phyloP scores from a whole-genome alignment of 2,329 filamentous ascomycete species.

The Monosporascus sp. region DNA sequence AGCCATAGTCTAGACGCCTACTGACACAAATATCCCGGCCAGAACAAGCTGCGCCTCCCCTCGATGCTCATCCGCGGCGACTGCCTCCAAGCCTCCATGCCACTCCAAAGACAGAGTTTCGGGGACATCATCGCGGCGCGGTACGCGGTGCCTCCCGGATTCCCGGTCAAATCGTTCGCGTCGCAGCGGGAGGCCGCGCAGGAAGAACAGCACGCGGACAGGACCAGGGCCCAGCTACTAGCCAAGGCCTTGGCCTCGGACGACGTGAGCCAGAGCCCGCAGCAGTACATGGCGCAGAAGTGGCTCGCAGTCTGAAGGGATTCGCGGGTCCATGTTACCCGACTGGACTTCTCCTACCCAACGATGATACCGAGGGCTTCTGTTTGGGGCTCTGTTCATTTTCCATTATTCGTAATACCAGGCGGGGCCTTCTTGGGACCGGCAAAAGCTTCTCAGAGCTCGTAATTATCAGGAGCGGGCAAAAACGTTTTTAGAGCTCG shows the following conservation, averaged over 20 bases:
- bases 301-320: slow-evolving; percentile 28
- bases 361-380: too few relatives aligned
- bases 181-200: slow-evolving; percentile 38
- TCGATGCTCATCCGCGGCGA: slow-evolving; percentile 58
- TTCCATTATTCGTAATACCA: too few relatives aligned
- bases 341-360: too few relatives aligned
- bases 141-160: slow-evolving; percentile 22
- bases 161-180: too few relatives aligned
- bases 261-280: slow-evolving; percentile 29
- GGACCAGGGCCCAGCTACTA: slow-evolving; percentile 33
- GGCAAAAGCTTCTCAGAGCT: too few relatives aligned
- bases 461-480: too few relatives aligned
- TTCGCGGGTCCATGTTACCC: too few relatives aligned
- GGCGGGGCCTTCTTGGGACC: too few relatives aligned
- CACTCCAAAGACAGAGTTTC: slow-evolving; percentile 22
- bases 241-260: slow-evolving; percentile 32
- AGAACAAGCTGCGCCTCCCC: slow-evolving; percentile 55
- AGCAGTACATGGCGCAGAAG: slow-evolving; percentile 31
- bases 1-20: too few relatives aligned
- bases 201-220: not conserved
- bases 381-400: too few relatives aligned
- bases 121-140: slow-evolving; percentile 25
- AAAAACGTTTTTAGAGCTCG: too few relatives aligned
- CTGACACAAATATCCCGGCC: not conserved
- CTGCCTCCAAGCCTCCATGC: slow-evolving; percentile 41